A percentile compares a stretch with the other conserved stretches of the same genome.
Evolutionary conservation across 2,329 filamentous ascomycete genomes (phyloP).

Genomic region (Fusarium algeriense): DNA sequence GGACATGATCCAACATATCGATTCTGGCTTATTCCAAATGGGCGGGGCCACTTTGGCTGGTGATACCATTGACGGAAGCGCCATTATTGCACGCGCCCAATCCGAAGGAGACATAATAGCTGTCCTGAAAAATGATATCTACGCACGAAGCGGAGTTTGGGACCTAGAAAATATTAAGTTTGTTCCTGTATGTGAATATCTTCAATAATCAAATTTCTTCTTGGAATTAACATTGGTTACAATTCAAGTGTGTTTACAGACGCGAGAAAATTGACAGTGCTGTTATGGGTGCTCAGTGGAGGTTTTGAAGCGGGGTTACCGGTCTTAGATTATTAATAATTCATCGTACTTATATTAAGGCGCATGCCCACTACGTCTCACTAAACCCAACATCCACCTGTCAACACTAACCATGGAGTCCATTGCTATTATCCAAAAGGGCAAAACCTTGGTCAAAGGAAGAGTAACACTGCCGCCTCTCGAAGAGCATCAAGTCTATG

Average conservation of each 20-base stretch:
- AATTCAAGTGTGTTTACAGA: constrained; percentile 5
- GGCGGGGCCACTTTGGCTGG: background rate
- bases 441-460: background rate
- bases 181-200: background rate
- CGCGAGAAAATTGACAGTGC: background rate
- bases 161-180: background rate
- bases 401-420: background rate
- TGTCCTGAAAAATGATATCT: background rate
- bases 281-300: background rate
- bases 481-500: constrained; percentile 36
- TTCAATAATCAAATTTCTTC: accelerated
- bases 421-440: constrained; percentile 22
- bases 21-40: constrained; percentile 9
- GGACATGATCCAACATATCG: background rate
- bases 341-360: background rate
- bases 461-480: constrained; percentile 5
- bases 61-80: background rate
- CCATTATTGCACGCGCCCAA: background rate
- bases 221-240: accelerated
- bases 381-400: background rate
- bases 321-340: background rate
- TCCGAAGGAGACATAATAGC: background rate
- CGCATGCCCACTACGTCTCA: background rate
- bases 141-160: background rate
- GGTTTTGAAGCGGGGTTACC: background rate